A percentile compares a stretch with the other conserved stretches of the same genome.
phyloP scores from a whole-genome alignment of 208 protist genomes.

The Crithidia brevicula region DNA sequence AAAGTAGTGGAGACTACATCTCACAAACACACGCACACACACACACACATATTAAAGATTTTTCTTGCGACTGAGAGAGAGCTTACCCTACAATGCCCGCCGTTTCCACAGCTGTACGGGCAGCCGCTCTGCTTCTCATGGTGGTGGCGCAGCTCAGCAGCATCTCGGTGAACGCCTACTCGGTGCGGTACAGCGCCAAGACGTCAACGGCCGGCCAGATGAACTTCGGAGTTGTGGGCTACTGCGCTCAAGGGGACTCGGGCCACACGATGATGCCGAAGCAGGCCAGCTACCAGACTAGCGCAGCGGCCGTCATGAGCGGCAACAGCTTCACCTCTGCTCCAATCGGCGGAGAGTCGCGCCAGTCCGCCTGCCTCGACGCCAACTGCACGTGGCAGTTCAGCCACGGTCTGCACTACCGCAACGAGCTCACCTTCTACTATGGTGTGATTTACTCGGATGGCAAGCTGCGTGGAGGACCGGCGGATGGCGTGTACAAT shows the following conservation, averaged over 20 bases:
- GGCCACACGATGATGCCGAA: slow-evolving; percentile 74
- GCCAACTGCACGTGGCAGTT: slow-evolving; percentile 58
- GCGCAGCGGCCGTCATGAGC: slow-evolving; percentile 21
- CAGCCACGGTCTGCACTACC: slow-evolving; percentile 55
- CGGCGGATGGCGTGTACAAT: slow-evolving; percentile 29
- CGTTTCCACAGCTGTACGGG: neutral
- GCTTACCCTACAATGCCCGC: slow-evolving; percentile 4
- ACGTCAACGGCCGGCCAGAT: slow-evolving; percentile 18
- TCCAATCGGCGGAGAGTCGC: slow-evolving; percentile 52
- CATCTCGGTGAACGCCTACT: slow-evolving; percentile 35
- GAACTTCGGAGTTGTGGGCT: slow-evolving; percentile 29
- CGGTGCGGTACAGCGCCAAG: slow-evolving; percentile 42
- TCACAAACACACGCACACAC: no score
- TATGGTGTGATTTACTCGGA: slow-evolving; percentile 42
- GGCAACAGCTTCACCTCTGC: slow-evolving; percentile 32
- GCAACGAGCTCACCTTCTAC: slow-evolving; percentile 57
- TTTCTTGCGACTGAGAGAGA: no score
- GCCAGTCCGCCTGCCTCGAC: slow-evolving; percentile 45
- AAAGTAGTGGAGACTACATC: no score
- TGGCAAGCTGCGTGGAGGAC: slow-evolving; percentile 14
- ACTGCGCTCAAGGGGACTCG: slow-evolving; percentile 36
- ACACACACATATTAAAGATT: no score
- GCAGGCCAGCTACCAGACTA: slow-evolving; percentile 33
- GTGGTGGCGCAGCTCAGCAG: slow-evolving; percentile 19
- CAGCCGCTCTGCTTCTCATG: slow-evolving; percentile 13